A percentile compares a stretch with the other conserved stretches of the same genome.
Evolutionary conservation across 1,284 basidiomycete genomes (phyloP).

Genomic region (Pholiota adiposa): DNA sequence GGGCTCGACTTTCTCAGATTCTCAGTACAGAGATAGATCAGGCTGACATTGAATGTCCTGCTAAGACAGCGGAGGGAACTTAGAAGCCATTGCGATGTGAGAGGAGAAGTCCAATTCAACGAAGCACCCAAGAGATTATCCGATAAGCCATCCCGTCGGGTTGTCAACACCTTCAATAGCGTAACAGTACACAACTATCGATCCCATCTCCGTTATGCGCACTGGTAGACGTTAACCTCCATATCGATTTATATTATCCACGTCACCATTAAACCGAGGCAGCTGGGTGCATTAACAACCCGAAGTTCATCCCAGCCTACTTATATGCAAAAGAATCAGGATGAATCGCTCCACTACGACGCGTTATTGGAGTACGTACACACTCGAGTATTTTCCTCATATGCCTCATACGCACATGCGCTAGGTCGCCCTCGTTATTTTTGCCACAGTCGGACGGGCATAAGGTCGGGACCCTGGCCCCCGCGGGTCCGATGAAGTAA

Average conservation of each 20-base stretch:
- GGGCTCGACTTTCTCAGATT: not conserved
- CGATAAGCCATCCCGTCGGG: not conserved
- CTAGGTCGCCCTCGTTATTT: not conserved
- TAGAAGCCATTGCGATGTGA: not conserved
- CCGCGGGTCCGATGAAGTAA: not conserved
- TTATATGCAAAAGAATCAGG: too few species aligned
- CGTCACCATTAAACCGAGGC: not conserved
- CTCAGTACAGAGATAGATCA: not conserved
- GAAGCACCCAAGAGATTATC: not conserved
- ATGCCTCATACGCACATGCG: too few species aligned
- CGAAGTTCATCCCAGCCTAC: not conserved
- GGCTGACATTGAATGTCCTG: not conserved
- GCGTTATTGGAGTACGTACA: too few species aligned
- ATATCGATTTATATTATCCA: not conserved
- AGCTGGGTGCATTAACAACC: not conserved
- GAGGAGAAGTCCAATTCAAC: not conserved
- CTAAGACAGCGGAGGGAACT: not conserved
- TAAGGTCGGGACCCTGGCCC: not conserved
- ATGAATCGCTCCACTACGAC: too few species aligned
- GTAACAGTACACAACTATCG: not conserved
- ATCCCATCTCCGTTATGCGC: not conserved
- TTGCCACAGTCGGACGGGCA: not conserved
- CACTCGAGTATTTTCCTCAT: not conserved
- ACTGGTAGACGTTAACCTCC: not conserved
- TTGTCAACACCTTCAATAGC: not conserved